Percentiles rank a stretch among this genome's conserved stretches.
phyloP scores from a whole-genome alignment of 148 eudicot genomes.

The Pouteria glomerata region DNA sequence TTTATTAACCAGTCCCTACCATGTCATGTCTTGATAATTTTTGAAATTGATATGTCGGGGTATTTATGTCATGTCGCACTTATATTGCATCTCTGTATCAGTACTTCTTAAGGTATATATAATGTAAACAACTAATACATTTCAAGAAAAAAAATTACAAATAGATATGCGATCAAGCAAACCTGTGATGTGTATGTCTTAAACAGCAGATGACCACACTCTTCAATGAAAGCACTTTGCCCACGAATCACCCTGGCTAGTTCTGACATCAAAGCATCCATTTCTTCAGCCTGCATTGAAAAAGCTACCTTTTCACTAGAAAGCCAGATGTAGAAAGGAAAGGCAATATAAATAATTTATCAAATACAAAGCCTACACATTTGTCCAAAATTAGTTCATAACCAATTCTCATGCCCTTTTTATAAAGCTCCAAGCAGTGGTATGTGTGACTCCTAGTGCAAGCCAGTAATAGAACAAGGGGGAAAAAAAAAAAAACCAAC shows the following conservation, averaged over 20 bases:
- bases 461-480: no score
- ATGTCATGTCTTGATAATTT: no score
- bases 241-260: constrained; percentile 52
- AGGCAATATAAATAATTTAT: no score
- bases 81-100: no score
- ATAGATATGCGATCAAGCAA: background rate
- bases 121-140: background rate
- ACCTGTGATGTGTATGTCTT: constrained; percentile 55
- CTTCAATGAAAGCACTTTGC: constrained; percentile 52
- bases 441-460: background rate
- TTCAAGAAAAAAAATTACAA: background rate
- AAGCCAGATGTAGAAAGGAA: background rate
- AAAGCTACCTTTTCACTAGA: background rate
- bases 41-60: no score
- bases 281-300: constrained; percentile 61
- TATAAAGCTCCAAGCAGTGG: background rate
- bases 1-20: no score
- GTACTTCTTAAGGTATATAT: no score
- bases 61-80: no score
- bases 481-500: background rate
- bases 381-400: no score
- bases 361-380: no score
- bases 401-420: background rate
- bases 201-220: constrained; percentile 53
- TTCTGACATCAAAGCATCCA: constrained; percentile 44